phyloP scores from a whole-genome alignment of 805 yeast genomes.

The Dipodascopsis uninucleata region DNA sequence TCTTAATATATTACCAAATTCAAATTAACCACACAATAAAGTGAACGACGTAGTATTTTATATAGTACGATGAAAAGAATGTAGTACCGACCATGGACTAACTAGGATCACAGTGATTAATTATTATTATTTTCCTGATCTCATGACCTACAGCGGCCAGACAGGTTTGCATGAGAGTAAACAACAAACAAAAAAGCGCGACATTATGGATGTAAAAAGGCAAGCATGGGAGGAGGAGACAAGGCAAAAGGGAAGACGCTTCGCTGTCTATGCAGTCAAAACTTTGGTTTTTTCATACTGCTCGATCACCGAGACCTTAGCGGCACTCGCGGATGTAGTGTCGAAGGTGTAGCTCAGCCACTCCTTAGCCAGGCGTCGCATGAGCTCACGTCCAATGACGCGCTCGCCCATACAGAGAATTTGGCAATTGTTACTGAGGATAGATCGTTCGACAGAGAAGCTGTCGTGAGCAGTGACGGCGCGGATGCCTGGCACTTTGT shows the following conservation, averaged over 20 bases:
- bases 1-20: background rate
- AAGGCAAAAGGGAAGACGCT: too few species aligned
- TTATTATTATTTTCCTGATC: too few species aligned
- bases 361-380: slow-evolving; percentile 44
- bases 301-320: slow-evolving; percentile 35
- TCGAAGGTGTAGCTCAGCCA: slow-evolving; percentile 46
- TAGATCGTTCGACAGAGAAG: slow-evolving; percentile 46
- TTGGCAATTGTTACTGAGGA: slow-evolving; percentile 45
- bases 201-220: too few species aligned
- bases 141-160: too few species aligned
- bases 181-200: too few species aligned
- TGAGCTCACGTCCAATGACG: slow-evolving; percentile 45
- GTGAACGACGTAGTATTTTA: background rate
- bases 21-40: background rate
- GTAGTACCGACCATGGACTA: too few species aligned
- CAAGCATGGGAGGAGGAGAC: too few species aligned
- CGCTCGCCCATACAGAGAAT: slow-evolving; percentile 49
- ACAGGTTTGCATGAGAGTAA: too few species aligned
- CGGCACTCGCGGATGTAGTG: slow-evolving; percentile 41
- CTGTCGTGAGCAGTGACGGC: slow-evolving; percentile 50
- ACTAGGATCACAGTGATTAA: too few species aligned
- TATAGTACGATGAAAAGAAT: background rate
- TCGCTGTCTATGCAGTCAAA: slow-evolving; percentile 1
- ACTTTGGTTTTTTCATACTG: slow-evolving; percentile 10
- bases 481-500: slow-evolving; percentile 46